These are phyloP conservation scores for Lachancea quebecensis DNA, from an alignment of 805 yeast species.

Conservation along the genomic window DNA sequence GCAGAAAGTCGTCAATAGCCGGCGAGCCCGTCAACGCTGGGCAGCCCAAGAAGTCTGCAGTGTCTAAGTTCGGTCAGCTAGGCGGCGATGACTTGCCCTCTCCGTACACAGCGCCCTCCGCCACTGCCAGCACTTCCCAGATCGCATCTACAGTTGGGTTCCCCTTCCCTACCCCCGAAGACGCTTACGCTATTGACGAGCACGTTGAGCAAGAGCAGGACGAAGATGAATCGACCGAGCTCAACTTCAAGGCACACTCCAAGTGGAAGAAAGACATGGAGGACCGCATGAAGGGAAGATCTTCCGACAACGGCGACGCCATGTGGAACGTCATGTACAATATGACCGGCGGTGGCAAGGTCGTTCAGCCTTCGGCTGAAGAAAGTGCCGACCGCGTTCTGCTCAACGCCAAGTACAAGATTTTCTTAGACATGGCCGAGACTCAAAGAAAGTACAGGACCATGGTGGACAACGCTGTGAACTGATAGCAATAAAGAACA, in stretches of 20 bases:
- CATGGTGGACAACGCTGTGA: slow-evolving; percentile 48
- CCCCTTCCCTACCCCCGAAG: slow-evolving; percentile 41
- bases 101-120: slow-evolving; percentile 75
- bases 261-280: slow-evolving; percentile 46
- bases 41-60: slow-evolving; percentile 8
- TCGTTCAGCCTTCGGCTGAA: slow-evolving; percentile 57
- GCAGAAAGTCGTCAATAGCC: slow-evolving; percentile 15
- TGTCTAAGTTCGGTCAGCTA: slow-evolving; percentile 5
- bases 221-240: slow-evolving; percentile 42
- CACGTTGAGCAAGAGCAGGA: slow-evolving; percentile 14
- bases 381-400: slow-evolving; percentile 61
- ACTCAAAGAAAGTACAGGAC: slow-evolving; percentile 73
- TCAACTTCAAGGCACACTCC: slow-evolving; percentile 52
- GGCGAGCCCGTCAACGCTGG: slow-evolving; percentile 6
- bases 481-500: not conserved
- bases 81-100: slow-evolving; percentile 36
- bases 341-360: slow-evolving; percentile 78
- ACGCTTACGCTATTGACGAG: slow-evolving; percentile 24
- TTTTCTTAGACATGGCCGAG: slow-evolving; percentile 81
- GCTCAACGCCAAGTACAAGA: slow-evolving; percentile 71
- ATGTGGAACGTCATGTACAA: slow-evolving; percentile 84
- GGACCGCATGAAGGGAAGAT: slow-evolving; percentile 15
- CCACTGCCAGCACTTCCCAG: slow-evolving; percentile 52
- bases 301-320: slow-evolving; percentile 42
- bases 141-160: slow-evolving; percentile 31